A percentile compares a stretch with the other conserved stretches of the same genome.
phyloP scores from a whole-genome alignment of 2,329 filamentous ascomycete genomes.

The Bipolaris oryzae region DNA sequence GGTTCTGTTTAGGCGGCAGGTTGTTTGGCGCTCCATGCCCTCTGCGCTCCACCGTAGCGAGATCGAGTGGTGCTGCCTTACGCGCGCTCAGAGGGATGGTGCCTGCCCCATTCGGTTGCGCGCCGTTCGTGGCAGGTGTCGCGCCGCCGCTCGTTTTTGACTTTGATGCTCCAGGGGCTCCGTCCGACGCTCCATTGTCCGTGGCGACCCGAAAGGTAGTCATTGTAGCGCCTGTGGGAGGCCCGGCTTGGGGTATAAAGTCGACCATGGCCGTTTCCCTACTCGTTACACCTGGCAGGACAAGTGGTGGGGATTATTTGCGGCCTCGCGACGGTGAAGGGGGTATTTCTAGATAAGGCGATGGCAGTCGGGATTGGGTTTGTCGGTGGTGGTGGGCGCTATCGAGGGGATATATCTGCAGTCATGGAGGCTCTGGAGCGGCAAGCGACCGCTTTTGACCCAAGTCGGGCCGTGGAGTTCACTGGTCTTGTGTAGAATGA shows the following conservation, averaged over 20 bases:
- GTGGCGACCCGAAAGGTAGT: conserved; percentile 48
- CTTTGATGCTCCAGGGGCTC: conserved; percentile 32
- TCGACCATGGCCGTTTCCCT: conserved; percentile 45
- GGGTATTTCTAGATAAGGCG: conserved; percentile 1
- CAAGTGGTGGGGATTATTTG: conserved; percentile 15
- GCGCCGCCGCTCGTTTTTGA: conserved; percentile 40
- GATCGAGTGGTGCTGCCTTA: conserved; percentile 73
- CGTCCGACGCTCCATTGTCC: conserved; percentile 32
- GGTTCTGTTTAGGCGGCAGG: conserved; percentile 75
- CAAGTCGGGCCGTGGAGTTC: conserved; percentile 15
- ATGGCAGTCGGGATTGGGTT: conserved; percentile 11
- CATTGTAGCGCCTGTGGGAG: conserved; percentile 43
- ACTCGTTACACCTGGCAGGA: conserved; percentile 32
- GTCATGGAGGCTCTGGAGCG: conserved; percentile 39
- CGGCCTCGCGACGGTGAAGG: conserved; percentile 21
- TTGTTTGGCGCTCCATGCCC: conserved; percentile 78
- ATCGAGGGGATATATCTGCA: conserved; percentile 37
- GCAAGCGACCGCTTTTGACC: conserved; percentile 29
- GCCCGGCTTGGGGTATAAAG: conserved; percentile 41
- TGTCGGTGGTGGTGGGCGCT: conserved; percentile 33
- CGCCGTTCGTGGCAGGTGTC: conserved; percentile 32
- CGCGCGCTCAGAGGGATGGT: conserved; percentile 67
- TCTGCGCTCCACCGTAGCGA: conserved; percentile 89
- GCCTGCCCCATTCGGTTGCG: conserved; percentile 48
- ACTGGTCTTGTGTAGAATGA: background rate